Base-by-base conservation (phyloP, 2,329 filamentous ascomycete species). In the Penicillium sp. region DNA sequence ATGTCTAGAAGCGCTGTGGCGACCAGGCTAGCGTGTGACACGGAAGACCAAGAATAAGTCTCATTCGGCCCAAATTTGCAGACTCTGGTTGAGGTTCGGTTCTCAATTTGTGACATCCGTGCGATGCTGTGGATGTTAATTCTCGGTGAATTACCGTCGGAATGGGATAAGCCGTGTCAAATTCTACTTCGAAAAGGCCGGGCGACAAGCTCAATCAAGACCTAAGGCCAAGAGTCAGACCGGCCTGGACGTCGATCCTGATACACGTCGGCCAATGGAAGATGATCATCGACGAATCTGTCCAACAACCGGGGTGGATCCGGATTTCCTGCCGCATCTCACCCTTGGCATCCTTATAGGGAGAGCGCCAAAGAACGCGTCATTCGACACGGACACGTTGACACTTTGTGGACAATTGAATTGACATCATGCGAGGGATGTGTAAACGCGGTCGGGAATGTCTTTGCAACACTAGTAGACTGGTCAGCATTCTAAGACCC, bases 281-380 rank as follows among this genome's bases (percentile, higher is more conserved):
- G 5, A 14, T 22, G n/a, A 46, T 21, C 16, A 18, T 18, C n/a
- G 45, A 48, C 54, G 51, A 16, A n/a, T n/a, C 34, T 7, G 13
- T 42, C 54, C 48, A 56, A 50, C 51, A 50, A 47, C 50, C 48
- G 41, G 3, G 8, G 55, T 59, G 45, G 58, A 54, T 38, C 52
- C 52, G 18, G 43, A 51, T 40, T 57, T 42, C 31, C 45, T 16
- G 48, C 21, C 16, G 48, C 21, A 22, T 39, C 24, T 50, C 27
- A 39, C 16, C 16, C 48, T 55, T 54, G 46, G 48, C 49, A 53
- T 53, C 57, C 55, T 44, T 55, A 51, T 53, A 53, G 24, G 55
- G 57, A 53, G 18, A 51, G 14, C 32, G 24, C 13, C 21, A 31
- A 18, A 43, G 52, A 54, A 59, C 53, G 54, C 60, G 60, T 62